Base-by-base conservation (phyloP, 1,284 basidiomycete species). In the Irpex rosettiformis region DNA sequence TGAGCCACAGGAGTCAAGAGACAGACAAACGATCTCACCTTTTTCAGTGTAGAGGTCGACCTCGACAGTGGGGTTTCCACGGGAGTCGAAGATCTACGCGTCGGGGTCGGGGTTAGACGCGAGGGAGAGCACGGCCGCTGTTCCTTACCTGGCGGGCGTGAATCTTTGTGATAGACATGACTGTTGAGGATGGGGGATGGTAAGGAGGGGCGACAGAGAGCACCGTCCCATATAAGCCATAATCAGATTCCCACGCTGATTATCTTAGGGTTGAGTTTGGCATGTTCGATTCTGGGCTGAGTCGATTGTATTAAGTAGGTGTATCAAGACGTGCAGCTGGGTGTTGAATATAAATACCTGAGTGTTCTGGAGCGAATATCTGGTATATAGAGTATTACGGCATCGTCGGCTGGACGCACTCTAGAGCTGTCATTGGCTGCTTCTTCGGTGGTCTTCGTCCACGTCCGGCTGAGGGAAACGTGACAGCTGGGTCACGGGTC, bases 21-120 rank as follows among this genome's bases (percentile, higher is more conserved):
- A 42, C 27, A 52, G 52, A 58, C 4, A 30, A 18, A 5, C 53
- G 11, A 28, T 70, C 75, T 69, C 70, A 90, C 92, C 91, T 80
- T 94, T 94, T 49, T 73, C 86, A 65, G 95, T 97, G 82, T 82
- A 75, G 70, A 98, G 79, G 75, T 97, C 96, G 73, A 97, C 95
- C 80, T 96, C 93, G 75, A 97, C 93, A 70, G 94, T 95, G 67
- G 94, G 93, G 84, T 96, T 94, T 66, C 94, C 94, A 73, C 94
- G 91, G 72, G 94, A 96, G 83, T 96, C 94, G 74, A 96, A 96
- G 85, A 96, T 96, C 92, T 96, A 70, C n/a, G 58, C 51, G 61
- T 59, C 43, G 42, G 61, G 65, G 60, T 60, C 21, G 52, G 52
- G 21, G 53, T 13, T 18, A 55, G 48, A 43, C 11, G 24, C 29